These are phyloP conservation scores for Candida loeiensis DNA, from an alignment of 805 yeast genomes.

Conservation along the genomic window DNA sequence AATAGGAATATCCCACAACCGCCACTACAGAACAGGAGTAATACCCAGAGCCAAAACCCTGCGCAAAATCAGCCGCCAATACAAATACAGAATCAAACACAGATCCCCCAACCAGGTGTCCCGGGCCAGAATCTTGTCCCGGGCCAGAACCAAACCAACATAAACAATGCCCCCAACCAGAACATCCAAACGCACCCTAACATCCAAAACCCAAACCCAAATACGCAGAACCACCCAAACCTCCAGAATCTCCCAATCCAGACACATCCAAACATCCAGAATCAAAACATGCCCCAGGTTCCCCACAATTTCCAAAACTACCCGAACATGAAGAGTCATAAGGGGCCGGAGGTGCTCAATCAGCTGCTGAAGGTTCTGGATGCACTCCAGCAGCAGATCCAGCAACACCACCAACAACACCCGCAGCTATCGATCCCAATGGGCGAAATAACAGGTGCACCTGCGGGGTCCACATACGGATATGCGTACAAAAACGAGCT, in stretches of 20 bases:
- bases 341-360: neutral
- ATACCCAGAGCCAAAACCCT: neutral
- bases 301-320: neutral
- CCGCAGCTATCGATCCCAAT: conserved; percentile 3
- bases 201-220: neutral
- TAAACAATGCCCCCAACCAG: too few species aligned
- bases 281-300: too few species aligned
- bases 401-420: conserved; percentile 5
- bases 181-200: too few species aligned
- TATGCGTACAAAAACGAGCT: conserved; percentile 9
- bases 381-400: conserved; percentile 3
- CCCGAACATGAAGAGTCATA: neutral
- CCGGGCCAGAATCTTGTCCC: neutral
- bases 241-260: neutral
- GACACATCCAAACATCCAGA: too few species aligned
- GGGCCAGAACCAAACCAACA: neutral
- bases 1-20: too few species aligned
- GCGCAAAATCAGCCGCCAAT: conserved; percentile 1
- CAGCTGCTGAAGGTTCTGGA: neutral
- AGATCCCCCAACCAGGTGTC: conserved; percentile 1
- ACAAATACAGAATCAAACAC: conserved; percentile 7
- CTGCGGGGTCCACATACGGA: conserved; percentile 1
- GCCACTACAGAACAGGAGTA: neutral
- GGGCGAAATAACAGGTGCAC: conserved; percentile 1
- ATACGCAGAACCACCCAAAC: neutral